These are phyloP conservation scores for Paramecium octaurelia DNA, from an alignment of 73 alveolate species.

Conservation along the genomic window DNA sequence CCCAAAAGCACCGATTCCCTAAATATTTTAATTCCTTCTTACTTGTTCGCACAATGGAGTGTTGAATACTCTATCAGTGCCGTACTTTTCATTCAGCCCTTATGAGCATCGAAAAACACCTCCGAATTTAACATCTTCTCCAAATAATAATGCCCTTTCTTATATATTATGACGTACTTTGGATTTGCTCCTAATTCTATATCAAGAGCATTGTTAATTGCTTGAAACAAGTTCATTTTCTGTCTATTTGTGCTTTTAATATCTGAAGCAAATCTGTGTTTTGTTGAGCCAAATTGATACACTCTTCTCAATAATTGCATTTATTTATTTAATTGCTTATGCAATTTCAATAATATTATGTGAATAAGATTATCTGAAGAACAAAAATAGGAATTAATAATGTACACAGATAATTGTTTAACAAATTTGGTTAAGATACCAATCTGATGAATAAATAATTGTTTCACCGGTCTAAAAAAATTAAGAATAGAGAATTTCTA, in stretches of 20 bases:
- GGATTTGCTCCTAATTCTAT: constrained; percentile 73
- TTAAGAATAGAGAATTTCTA: neutral
- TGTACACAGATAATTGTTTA: neutral
- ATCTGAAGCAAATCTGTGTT: constrained; percentile 51
- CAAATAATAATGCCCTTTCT: constrained; percentile 67
- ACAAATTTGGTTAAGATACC: neutral
- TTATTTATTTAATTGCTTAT: neutral
- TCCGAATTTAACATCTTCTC: constrained; percentile 96
- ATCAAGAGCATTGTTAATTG: constrained; percentile 83
- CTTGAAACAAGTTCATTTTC: constrained; percentile 71
- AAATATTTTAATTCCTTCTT: neutral
- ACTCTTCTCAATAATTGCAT: neutral
- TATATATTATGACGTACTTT: constrained; percentile 15
- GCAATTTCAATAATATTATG: neutral
- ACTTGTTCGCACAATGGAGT: constrained; percentile 86
- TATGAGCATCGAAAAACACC: constrained; percentile 94
- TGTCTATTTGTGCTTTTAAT: constrained; percentile 18
- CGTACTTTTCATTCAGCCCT: constrained; percentile 87
- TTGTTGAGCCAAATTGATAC: constrained; percentile 39
- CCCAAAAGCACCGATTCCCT: constrained; percentile 94
- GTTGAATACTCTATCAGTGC: constrained; percentile 88
- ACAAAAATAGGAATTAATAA: neutral
- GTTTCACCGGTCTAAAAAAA: too few relatives aligned
- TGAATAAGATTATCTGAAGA: neutral
- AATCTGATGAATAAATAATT: too few relatives aligned